phyloP scores from a whole-genome alignment of 345 rosid species.

The Citrus unshiu region DNA sequence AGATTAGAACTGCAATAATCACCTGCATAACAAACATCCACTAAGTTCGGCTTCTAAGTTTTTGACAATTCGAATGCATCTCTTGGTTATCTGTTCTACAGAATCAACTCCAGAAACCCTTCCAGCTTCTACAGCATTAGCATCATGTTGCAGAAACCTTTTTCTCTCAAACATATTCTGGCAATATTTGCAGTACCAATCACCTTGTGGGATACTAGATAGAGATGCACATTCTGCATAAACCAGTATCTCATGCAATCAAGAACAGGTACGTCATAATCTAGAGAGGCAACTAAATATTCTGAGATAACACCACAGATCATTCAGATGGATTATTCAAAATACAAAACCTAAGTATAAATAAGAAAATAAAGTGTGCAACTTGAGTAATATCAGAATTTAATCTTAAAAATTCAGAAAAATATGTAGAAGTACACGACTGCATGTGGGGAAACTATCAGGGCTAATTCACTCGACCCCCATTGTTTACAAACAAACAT shows the following conservation, averaged over 20 bases:
- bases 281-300: conserved; percentile 2
- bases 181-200: conserved; percentile 92
- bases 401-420: too few species aligned
- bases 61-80: conserved; percentile 91
- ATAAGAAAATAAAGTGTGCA: not conserved
- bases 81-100: conserved; percentile 67
- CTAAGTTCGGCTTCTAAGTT: conserved; percentile 66
- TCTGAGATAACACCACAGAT: not conserved
- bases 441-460: not conserved
- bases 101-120: conserved; percentile 78
- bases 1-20: conserved; percentile 15
- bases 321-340: not conserved
- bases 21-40: conserved; percentile 97
- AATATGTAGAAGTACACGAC: not conserved
- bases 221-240: conserved; percentile 77
- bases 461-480: not conserved
- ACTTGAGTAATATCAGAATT: not conserved
- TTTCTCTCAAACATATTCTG: conserved; percentile 62
- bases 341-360: not conserved
- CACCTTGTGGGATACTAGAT: conserved; percentile 65
- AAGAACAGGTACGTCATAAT: conserved; percentile 5
- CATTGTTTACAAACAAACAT: not conserved
- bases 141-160: conserved; percentile 50
- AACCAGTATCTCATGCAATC: conserved; percentile 20
- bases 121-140: conserved; percentile 81